phyloP scores from a whole-genome alignment of 2,329 filamentous ascomycete genomes.

The Fusarium newnesense region DNA sequence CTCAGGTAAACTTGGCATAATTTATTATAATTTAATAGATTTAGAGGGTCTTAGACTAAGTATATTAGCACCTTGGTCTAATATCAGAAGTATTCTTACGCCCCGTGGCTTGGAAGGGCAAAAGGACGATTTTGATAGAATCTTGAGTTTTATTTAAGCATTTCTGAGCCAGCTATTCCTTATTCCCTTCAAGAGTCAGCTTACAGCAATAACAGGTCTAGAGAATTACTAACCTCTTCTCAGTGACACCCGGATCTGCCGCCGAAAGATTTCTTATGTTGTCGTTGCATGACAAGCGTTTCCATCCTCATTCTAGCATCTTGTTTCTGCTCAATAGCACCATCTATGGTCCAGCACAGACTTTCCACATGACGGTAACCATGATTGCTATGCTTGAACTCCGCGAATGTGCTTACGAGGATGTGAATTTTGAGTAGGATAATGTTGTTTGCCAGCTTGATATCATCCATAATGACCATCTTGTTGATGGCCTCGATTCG shows the following conservation, averaged over 20 bases:
- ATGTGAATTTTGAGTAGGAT: neutral
- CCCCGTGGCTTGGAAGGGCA: too few species aligned
- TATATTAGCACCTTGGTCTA: too few species aligned
- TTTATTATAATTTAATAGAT: too few species aligned
- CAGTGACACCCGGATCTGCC: neutral
- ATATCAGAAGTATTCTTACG: too few species aligned
- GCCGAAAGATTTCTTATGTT: neutral
- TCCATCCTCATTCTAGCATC: neutral
- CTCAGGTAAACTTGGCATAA: too few species aligned
- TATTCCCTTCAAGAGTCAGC: neutral
- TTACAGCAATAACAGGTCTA: neutral
- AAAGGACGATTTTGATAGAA: too few species aligned
- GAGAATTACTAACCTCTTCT: neutral
- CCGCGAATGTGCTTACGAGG: neutral
- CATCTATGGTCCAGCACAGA: neutral
- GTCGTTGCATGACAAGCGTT: neutral
- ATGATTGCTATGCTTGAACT: neutral
- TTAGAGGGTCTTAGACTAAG: too few species aligned
- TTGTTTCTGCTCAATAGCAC: neutral
- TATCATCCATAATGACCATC: too few species aligned
- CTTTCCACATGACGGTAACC: neutral
- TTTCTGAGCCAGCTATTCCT: neutral
- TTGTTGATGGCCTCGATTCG: neutral
- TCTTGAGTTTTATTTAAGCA: too few species aligned
- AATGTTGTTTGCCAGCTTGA: neutral